A percentile compares a stretch with the other conserved stretches of the same genome.
Evolutionary conservation across 1,284 basidiomycete species (phyloP).

Genomic region (Papiliotrema laurentii): DNA sequence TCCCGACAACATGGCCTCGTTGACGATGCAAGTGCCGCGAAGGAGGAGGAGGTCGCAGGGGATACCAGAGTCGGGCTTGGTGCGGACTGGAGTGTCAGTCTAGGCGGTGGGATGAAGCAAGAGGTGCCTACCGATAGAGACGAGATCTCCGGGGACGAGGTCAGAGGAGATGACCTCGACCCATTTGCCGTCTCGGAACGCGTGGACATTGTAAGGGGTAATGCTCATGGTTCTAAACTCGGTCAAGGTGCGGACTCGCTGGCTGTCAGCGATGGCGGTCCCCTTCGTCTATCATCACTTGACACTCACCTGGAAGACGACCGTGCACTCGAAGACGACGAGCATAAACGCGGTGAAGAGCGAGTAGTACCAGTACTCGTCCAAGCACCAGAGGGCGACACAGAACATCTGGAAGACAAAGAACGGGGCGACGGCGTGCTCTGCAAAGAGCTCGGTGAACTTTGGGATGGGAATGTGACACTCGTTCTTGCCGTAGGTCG

Average conservation of each 20-base stretch:
- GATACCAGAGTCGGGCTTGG: conserved; percentile 75
- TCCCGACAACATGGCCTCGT: conserved; percentile 95
- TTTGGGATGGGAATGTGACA: conserved; percentile 94
- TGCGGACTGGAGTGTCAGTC: conserved; percentile 55
- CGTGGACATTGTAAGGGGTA: conserved; percentile 76
- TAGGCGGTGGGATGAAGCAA: neutral
- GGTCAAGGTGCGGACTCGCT: conserved; percentile 81
- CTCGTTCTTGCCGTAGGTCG: conserved; percentile 81
- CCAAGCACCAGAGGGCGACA: conserved; percentile 89
- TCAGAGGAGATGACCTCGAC: conserved; percentile 70
- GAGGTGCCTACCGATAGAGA: conserved; percentile 58
- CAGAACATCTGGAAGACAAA: conserved; percentile 97
- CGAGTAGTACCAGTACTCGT: conserved; percentile 98
- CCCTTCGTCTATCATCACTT: neutral
- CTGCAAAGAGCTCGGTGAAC: conserved; percentile 78
- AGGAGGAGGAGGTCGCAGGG: conserved; percentile 87
- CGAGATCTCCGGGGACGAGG: conserved; percentile 82
- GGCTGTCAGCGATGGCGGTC: conserved; percentile 5
- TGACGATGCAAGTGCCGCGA: conserved; percentile 86
- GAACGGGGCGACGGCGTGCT: conserved; percentile 91
- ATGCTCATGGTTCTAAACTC: conserved; percentile 96
- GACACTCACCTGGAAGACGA: conserved; percentile 79
- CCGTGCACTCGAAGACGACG: conserved; percentile 92
- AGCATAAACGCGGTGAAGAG: conserved; percentile 97
- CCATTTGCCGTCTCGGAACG: conserved; percentile 77